Evolutionary conservation across 1,284 basidiomycete species (phyloP), one percentile per base, ranked within the genome.

Genomic region (Ganoderma sp.): DNA sequence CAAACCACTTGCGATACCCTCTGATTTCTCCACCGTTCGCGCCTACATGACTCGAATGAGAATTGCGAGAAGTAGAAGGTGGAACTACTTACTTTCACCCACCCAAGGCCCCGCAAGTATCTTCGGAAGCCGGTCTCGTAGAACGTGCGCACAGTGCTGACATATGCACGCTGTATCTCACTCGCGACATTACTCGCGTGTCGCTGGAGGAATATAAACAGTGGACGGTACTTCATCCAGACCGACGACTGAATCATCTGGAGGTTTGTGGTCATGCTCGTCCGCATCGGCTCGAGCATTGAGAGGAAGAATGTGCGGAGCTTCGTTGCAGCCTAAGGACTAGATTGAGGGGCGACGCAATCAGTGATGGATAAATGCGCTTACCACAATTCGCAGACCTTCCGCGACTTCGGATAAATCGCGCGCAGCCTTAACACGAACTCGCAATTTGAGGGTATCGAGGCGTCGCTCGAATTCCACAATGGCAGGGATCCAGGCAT

Each of bases 51-150:
- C 4, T 28, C 1, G 22, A 1, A 25, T 57, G 66, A 19, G 54
- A 39, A 66, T 5, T 15, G 65, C 73, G 25, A 72, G 3, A 10
- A 17, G 7, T 25, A 12, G 9, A 8, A 12, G n/a, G 14, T 52
- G 17, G 8, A 12, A 56, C 10, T 7, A 22, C 66, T 63, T 61
- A 92, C 90, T 84, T 92, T 93, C 59, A 98, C 86, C 79, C 85
- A 89, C 32, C 89, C 87, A 58, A 99, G 82, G 74, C 90, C 92
- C 41, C 98, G 85, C 37, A 91, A 87, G 78, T 99, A 99, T 61
- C 98, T 84, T 68, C 98, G 84, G 77, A 99, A 97, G 0, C 93
- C 95, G 19, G 98, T 99, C 80, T 99, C 98, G 72, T 96, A 99
- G 78, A 98, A 99, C 22, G 95, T 87, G 25, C 96, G 87, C 4